A percentile compares a stretch with the other conserved stretches of the same genome.
Evolutionary conservation across 2,329 filamentous ascomycete species (phyloP).

Genomic region (Hortaea sp.): DNA sequence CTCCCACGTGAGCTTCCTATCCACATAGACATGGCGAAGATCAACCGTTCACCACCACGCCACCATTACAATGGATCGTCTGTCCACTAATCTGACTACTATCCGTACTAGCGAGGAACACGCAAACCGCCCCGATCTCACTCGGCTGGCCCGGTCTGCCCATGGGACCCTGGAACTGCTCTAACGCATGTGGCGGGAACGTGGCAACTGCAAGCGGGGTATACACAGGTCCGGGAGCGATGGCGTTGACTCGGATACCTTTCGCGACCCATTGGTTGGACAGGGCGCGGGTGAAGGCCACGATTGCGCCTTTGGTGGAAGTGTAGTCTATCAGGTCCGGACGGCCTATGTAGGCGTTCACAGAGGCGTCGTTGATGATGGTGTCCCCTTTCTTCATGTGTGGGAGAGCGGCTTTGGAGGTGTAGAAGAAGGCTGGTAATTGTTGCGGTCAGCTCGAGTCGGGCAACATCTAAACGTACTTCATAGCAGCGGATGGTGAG

Average conservation of each 20-base stretch:
- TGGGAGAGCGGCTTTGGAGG: slow-evolving; percentile 65
- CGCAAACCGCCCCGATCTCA: slow-evolving; percentile 72
- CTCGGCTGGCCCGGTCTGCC: slow-evolving; percentile 69
- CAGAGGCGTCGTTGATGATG: slow-evolving; percentile 78
- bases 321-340: slow-evolving; percentile 77
- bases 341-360: slow-evolving; percentile 74
- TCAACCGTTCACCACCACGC: slow-evolving; percentile 41
- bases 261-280: slow-evolving; percentile 63
- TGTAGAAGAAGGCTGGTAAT: slow-evolving; percentile 53
- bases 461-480: not conserved
- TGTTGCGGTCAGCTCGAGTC: not conserved
- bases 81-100: slow-evolving; percentile 67
- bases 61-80: slow-evolving; percentile 55
- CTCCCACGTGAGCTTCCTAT: too few species aligned
- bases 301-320: slow-evolving; percentile 65
- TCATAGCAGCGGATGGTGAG: not conserved
- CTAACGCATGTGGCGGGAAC: slow-evolving; percentile 60
- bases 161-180: slow-evolving; percentile 64
- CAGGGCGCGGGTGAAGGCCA: slow-evolving; percentile 68
- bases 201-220: slow-evolving; percentile 65
- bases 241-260: slow-evolving; percentile 65
- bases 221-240: slow-evolving; percentile 73
- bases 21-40: too few species aligned
- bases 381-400: slow-evolving; percentile 65
- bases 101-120: slow-evolving; percentile 68